These are phyloP conservation scores for Didymella exigua DNA, from an alignment of 2,329 filamentous ascomycete genomes.

Conservation along the genomic window DNA sequence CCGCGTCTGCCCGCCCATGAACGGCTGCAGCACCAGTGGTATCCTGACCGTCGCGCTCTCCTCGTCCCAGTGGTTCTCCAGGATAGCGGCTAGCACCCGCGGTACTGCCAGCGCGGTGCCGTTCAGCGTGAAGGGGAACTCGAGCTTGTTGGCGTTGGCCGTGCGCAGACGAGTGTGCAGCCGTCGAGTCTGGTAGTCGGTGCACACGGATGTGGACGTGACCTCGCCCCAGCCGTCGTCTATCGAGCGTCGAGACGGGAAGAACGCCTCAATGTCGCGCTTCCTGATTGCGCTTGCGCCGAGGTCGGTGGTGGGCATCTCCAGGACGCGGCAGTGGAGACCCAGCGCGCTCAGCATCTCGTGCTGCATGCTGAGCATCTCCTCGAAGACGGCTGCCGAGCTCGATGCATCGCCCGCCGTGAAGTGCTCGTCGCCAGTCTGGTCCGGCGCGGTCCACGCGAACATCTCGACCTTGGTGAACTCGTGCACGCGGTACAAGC, in stretches of 20 bases:
- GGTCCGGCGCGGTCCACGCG: slow-evolving; percentile 76
- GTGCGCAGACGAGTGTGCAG: slow-evolving; percentile 74
- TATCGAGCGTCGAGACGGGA: slow-evolving; percentile 74
- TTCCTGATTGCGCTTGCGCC: slow-evolving; percentile 88
- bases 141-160: slow-evolving; percentile 57
- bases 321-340: slow-evolving; percentile 84
- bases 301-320: slow-evolving; percentile 89
- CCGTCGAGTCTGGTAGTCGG: slow-evolving; percentile 88
- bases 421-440: slow-evolving; percentile 41
- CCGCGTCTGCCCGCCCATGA: slow-evolving; percentile 68
- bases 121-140: slow-evolving; percentile 89
- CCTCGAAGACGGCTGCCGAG: slow-evolving; percentile 71
- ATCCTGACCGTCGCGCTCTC: slow-evolving; percentile 69
- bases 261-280: slow-evolving; percentile 91
- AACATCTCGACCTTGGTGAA: slow-evolving; percentile 99
- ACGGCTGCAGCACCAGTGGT: slow-evolving; percentile 78
- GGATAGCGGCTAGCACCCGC: slow-evolving; percentile 81
- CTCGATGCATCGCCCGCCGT: slow-evolving; percentile 40
- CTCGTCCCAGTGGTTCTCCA: slow-evolving; percentile 92
- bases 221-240: slow-evolving; percentile 89
- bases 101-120: slow-evolving; percentile 93
- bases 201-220: slow-evolving; percentile 87
- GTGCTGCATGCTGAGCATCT: slow-evolving; percentile 85
- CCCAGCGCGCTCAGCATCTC: slow-evolving; percentile 79
- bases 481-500: slow-evolving; percentile 94